Evolutionary conservation across 164 flowering plant species (phyloP), one percentile per base, ranked within the genome.

Genomic region (Magnolia officinalis): DNA sequence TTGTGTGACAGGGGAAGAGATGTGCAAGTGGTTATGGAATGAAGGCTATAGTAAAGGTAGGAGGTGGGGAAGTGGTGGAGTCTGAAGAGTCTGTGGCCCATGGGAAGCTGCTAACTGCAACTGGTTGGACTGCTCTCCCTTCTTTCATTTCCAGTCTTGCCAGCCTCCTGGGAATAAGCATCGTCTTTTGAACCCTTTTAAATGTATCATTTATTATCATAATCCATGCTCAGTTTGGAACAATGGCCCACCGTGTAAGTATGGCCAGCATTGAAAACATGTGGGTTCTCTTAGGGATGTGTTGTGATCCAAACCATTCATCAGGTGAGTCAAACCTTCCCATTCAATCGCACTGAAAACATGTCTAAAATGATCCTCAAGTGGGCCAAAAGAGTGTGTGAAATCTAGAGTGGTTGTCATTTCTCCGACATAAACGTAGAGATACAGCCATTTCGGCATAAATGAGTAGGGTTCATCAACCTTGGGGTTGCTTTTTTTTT

Each of bases 111-210:
- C 72, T 82, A 14, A 82, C 84, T 4, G 80, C 84, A 14, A 72
- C 74, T 1, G 84, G 84, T 23, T 82, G 84, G 84, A 64, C 77
- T 71, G 82, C 82, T 67, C 73, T 80, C 6, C 82, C 84, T 14
- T 20, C 11, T 29, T 80, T 82, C 72, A 75, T 82, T 58, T 72
- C 82, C 31, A 72, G 80, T 49, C 80, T 82, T 21, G 72, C 72
- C 37, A 71, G 37, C 55, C 72, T 82, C 51, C 58, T 82, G 76
- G 82, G 77, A n/a, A 37, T 81, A 8, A 61, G 45, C 61, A 76
- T 81, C 16, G 23, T n/a, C 59, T 77, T 77, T 23, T 77, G 85
- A 24, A 29, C 76, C 11, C 81, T 77, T 75, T 84, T 83, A 0
- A 86, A 65, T 8, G 37, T 24, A 8, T 20, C 68, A 65, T 65